Base-by-base conservation (phyloP, 139 green algal species). In the Pseudopediastrum boryanum region DNA sequence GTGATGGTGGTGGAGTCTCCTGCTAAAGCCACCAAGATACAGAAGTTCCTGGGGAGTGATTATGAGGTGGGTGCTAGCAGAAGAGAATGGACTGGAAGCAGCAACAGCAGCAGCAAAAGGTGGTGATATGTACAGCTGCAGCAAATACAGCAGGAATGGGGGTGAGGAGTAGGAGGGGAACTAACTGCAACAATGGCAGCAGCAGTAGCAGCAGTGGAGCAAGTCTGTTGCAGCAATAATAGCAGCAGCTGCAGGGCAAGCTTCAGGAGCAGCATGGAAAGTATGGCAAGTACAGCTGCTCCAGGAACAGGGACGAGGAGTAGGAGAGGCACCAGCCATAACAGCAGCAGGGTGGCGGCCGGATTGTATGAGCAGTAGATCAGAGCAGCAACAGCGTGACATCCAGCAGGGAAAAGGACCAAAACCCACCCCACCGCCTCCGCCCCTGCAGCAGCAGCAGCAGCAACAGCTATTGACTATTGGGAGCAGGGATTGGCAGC, bases 1-100 rank as follows among this genome's bases (percentile, higher is more conserved):
- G 66, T 96, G 36, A 64, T 99, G 70, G 64, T 99, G 3, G 96
- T 99, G 23, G 96, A 99, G 79, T 98, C 95, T 4, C 95, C 95
- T 4, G 87, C 92, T n/a, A 99, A 99, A 86, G 96, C 94, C 7
- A 90, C 81, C 31, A 98, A 98, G 79, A 95, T 99, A 1, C 86
- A 96, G 75, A 86, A 90, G 43, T 99, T 94, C 66, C 86, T 98
- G 21, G 95, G 95, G 0, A 7, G 48, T 16, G 48, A 77, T 3
- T 93, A 89, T 69, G 85, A 77, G 80, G 90, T 92, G 39, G 31
- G 67, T 52, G 42, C 10, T 23, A 48, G 19, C 5, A 42, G 12
- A n/a, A 4, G 13, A 9, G 39, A 80, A 19, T 41, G 50, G 39
- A 23, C 58, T 58, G 46, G 38, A 71, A 46, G 1, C 61, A 50